Evolutionary conservation across 106 monocot genomes (phyloP).

Genomic region (Phalaenopsis equestris): DNA sequence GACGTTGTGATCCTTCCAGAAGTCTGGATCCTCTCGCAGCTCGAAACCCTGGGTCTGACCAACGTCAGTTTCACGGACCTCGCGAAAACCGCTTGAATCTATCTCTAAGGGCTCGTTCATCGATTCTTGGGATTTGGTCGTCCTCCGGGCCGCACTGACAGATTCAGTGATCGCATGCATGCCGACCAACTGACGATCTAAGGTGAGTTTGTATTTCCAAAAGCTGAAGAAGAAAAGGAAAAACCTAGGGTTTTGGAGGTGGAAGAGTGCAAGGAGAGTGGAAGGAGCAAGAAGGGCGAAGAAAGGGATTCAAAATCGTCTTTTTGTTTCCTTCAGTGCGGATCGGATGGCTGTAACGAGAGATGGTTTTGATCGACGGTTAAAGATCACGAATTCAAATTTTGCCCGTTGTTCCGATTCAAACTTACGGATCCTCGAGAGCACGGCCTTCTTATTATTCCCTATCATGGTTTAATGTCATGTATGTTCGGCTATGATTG

Average conservation of each 20-base stretch:
- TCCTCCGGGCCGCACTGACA: constrained; percentile 7
- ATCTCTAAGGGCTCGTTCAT: neutral
- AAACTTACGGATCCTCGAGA: neutral
- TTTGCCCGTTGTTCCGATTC: neutral
- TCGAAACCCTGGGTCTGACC: constrained; percentile 34
- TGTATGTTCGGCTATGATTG: too few relatives aligned
- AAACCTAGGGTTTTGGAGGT: neutral
- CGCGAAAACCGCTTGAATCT: constrained; percentile 2
- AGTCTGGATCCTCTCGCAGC: constrained; percentile 71
- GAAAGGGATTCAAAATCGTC: neutral
- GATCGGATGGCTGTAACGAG: neutral
- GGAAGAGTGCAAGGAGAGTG: constrained; percentile 2
- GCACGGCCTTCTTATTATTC: too few relatives aligned
- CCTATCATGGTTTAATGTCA: too few relatives aligned
- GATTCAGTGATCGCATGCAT: constrained; percentile 20
- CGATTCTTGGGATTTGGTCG: constrained; percentile 16
- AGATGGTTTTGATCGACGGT: neutral
- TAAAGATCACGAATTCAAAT: neutral
- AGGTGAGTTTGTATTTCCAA: neutral
- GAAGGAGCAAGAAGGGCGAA: neutral
- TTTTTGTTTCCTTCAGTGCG: neutral
- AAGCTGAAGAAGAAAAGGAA: neutral
- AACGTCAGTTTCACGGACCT: neutral
- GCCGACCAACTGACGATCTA: neutral
- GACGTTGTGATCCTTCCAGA: constrained; percentile 88